phyloP scores from a whole-genome alignment of 139 green algal genomes.

The Chlorella vulgaris region DNA sequence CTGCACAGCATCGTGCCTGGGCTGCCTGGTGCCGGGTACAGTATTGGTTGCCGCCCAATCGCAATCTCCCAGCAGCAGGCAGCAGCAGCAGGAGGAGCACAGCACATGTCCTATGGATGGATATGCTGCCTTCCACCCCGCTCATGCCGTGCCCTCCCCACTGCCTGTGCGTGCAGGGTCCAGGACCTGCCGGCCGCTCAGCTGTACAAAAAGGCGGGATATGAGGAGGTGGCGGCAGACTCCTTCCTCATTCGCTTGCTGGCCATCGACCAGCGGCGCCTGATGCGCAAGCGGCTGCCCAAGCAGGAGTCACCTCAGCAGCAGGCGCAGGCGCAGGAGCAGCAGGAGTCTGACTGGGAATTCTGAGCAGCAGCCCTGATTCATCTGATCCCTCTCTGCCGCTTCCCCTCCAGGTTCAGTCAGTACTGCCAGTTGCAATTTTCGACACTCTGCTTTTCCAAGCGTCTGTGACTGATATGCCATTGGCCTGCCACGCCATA shows the following conservation, averaged over 20 bases:
- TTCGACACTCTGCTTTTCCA: too few species aligned
- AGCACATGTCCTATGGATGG: too few species aligned
- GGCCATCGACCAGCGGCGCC: constrained; percentile 46
- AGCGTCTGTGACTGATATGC: too few species aligned
- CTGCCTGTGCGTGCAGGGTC: constrained; percentile 31
- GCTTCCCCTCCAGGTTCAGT: too few species aligned
- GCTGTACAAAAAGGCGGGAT: constrained; percentile 53
- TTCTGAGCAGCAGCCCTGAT: too few species aligned
- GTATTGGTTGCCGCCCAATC: not conserved
- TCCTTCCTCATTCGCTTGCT: constrained; percentile 42
- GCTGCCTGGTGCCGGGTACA: not conserved
- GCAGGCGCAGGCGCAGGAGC: not conserved
- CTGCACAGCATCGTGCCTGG: not conserved
- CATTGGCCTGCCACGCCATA: too few species aligned
- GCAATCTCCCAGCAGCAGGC: not conserved
- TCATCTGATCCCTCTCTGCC: too few species aligned
- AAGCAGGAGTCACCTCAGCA: not conserved
- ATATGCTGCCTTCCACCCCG: constrained; percentile 10
- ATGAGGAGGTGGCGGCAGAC: constrained; percentile 35
- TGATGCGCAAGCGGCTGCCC: constrained; percentile 54
- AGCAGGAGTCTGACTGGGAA: not conserved
- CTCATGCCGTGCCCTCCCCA: not conserved
- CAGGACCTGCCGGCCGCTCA: constrained; percentile 36
- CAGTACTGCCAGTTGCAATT: too few species aligned
- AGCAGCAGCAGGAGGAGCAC: not conserved